Evolutionary conservation across 2,329 filamentous ascomycete species (phyloP), one percentile per base, ranked within the genome.

Genomic region (Calonectria ilicicola): DNA sequence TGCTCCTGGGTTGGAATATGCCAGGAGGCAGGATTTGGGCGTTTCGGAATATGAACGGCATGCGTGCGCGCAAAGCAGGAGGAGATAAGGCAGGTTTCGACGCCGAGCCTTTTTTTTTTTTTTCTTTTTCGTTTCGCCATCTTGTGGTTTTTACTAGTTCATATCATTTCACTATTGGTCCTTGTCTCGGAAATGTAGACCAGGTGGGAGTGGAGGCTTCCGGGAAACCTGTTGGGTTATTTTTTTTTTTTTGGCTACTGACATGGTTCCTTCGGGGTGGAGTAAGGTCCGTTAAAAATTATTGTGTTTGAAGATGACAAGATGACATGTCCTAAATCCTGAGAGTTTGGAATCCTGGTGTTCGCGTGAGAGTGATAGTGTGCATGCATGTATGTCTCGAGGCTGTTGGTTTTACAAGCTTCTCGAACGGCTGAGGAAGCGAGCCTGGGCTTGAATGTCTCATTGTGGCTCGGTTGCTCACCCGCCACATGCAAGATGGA

Each of bases 231-330:
- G 51, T 72, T 56, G 51, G 71, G 65, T 44, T n/a, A n/a, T n/a
- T n/a, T n/a, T n/a, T n/a, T n/a, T n/a, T n/a, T n/a, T n/a, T n/a
- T 66, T 44, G 53, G 56, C 68, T 56, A 49, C 65, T 74, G 67
- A 69, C 65, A 74, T 67, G 27, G 38, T 74, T 66, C 60, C 68
- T 67, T 67, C 38, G 65, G 70, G 66, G 72, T 62, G 77, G 77
- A 74, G 77, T 78, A 72, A 77, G 72, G 75, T 73, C 75, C 65
- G 70, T 74, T 75, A 70, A 79, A 66, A 75, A 70, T 26, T 65
- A 67, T 67, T 60, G 64, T 27, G 65, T 53, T 67, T 69, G 53
- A 71, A 65, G 47, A 76, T 62, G 23, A 49, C 35, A 32, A 42
- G 21, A 56, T 42, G 47, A 67, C n/a, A 56, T 49, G 62, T 65